Evolutionary conservation across 2,329 filamentous ascomycete genomes (phyloP), one percentile per base, ranked within the genome.

Genomic region (Xylariaceae sp.): DNA sequence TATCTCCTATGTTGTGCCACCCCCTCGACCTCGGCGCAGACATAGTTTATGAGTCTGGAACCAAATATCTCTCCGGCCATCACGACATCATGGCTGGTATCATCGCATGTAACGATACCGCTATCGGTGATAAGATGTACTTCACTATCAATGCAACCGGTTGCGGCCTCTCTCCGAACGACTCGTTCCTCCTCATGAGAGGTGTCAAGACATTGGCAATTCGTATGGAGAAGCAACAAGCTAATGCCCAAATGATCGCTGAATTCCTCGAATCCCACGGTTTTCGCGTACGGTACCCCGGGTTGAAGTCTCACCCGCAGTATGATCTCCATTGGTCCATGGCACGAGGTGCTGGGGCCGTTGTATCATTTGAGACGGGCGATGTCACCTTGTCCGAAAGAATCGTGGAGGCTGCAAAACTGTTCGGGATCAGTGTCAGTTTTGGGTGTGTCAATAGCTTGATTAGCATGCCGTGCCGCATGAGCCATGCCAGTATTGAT

Each of bases 1-100:
- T 99, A 64, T 97, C 93, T 2, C 95, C 95, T 10, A 88, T 97
- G 79, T 86, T 99, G 7, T 88, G 88, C 69, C 98, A 96, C 76
- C 95, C 95, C 5, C 85, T 99, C 18, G 93, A 98, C 59, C 82
- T 98, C 23, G 95, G 96, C 54, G 93, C 93, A 16, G 95, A 99
- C 69, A 89, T 99, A 65, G 91, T 96, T 53, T 99, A 99, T 75
- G 95, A 99, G 78, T 96, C 90, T 21, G 95, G 95, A 53, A 99
- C 95, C 20, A 99, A 99, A 75, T 99, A 99, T 70, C 82, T 99
- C 5, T 98, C 93, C 1, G 95, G 95, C 29, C 95, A 99, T 74
- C 95, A 99, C 79, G 96, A 99, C 72, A 89, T 99, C 71, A 99
- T 99, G 95, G 95, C 95, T 9, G 95, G 96, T 61, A 92, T 99